These are phyloP conservation scores for Vitis cinerea DNA, from an alignment of 164 flowering plant species.

Conservation along the genomic window DNA sequence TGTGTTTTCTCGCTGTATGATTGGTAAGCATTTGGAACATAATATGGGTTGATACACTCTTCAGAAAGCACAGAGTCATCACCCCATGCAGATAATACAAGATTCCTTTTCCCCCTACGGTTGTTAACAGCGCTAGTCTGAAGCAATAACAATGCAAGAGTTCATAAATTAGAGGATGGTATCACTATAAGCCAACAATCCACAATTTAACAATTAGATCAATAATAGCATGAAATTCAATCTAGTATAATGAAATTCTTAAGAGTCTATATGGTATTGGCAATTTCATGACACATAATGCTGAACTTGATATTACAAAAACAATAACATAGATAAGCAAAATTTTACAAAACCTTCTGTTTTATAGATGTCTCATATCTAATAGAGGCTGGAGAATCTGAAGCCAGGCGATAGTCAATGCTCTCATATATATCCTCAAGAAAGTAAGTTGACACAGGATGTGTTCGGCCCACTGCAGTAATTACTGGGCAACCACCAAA, in stretches of 20 bases:
- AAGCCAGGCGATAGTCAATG: constrained; percentile 63
- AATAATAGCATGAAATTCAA: neutral
- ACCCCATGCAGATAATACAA: constrained; percentile 81
- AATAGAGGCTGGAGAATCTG: constrained; percentile 78
- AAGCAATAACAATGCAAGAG: constrained; percentile 20
- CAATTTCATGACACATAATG: neutral
- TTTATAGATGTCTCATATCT: constrained; percentile 29
- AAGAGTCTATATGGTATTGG: too few species aligned
- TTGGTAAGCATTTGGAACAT: constrained; percentile 47
- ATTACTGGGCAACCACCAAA: constrained; percentile 82
- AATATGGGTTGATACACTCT: constrained; percentile 59
- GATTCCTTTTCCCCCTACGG: constrained; percentile 78
- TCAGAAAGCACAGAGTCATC: constrained; percentile 76
- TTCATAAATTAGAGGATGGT: constrained; percentile 9
- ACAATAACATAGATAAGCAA: neutral
- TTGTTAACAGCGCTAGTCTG: constrained; percentile 54
- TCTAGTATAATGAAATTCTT: too few species aligned
- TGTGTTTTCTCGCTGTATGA: constrained; percentile 74
- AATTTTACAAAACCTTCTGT: constrained; percentile 44
- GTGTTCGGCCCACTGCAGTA: constrained; percentile 80
- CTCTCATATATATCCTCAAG: constrained; percentile 85
- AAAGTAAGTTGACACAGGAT: constrained; percentile 79
- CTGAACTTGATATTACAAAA: neutral
- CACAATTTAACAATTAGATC: neutral
- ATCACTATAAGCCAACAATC: neutral